Conservation (phyloP, 2,329 filamentous ascomycete genomes). For the Sphaerulina musiva region DNA sequence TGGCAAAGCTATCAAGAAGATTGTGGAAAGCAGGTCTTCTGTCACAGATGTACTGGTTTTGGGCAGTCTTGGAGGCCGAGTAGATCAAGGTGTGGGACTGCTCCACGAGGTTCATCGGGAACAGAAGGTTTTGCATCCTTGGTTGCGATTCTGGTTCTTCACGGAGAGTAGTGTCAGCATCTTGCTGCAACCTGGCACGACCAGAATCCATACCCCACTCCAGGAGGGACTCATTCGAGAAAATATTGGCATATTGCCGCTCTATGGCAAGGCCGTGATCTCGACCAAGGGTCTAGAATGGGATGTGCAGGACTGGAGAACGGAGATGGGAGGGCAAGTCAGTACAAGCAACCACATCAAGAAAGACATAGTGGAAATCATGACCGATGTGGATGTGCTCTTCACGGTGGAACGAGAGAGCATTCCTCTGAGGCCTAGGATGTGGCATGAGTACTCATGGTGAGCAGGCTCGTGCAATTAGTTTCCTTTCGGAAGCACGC, state of each 20-base stretch:
- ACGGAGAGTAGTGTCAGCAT: slow-evolving; percentile 78
- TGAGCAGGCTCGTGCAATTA: neutral
- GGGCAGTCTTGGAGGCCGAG: slow-evolving; percentile 78
- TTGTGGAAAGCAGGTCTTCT: slow-evolving; percentile 41
- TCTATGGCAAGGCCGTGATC: slow-evolving; percentile 72
- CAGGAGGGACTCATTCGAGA: slow-evolving; percentile 55
- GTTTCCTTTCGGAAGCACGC: too few species aligned
- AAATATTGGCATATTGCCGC: slow-evolving; percentile 78
- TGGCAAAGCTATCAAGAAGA: slow-evolving; percentile 63
- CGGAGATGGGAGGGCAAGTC: slow-evolving; percentile 43
- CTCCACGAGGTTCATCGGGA: slow-evolving; percentile 71
- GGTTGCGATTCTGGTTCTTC: slow-evolving; percentile 62
- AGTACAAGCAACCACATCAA: slow-evolving; percentile 48
- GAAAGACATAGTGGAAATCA: slow-evolving; percentile 36
- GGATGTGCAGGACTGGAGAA: slow-evolving; percentile 80
- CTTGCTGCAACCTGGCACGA: slow-evolving; percentile 62
- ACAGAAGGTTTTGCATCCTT: slow-evolving; percentile 37
- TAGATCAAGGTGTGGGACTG: slow-evolving; percentile 86
- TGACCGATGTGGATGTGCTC: slow-evolving; percentile 40
- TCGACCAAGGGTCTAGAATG: slow-evolving; percentile 77
- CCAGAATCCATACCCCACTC: slow-evolving; percentile 59
- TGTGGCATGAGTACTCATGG: slow-evolving; percentile 5
- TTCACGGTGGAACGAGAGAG: slow-evolving; percentile 41
- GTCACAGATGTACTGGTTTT: slow-evolving; percentile 59
- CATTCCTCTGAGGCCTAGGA: neutral